phyloP scores from a whole-genome alignment of 2,329 filamentous ascomycete genomes.

The Fusarium pininemorale region DNA sequence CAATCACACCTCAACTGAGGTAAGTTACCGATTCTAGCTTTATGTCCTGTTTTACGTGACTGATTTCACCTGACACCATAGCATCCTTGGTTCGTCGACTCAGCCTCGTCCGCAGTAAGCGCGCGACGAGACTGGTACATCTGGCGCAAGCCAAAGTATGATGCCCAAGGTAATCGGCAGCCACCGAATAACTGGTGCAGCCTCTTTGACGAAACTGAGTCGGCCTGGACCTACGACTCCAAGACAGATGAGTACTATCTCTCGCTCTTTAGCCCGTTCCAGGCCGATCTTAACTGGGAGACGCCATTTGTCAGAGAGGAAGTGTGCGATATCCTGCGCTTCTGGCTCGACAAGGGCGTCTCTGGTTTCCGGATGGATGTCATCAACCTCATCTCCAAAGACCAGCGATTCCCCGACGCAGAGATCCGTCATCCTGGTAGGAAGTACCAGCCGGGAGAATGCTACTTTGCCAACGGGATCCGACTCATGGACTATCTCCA shows the following conservation, averaged over 20 bases:
- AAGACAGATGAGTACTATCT: constrained; percentile 78
- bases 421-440: constrained; percentile 58
- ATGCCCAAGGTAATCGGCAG: constrained; percentile 65
- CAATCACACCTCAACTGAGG: constrained; percentile 34
- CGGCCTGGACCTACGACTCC: constrained; percentile 76
- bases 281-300: constrained; percentile 88
- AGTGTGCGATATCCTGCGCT: constrained; percentile 77
- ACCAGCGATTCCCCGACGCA: constrained; percentile 65
- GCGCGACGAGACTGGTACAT: constrained; percentile 69
- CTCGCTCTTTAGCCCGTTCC: constrained; percentile 76
- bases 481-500: constrained; percentile 72
- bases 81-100: constrained; percentile 37
- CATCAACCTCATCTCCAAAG: constrained; percentile 77
- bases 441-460: constrained; percentile 60
- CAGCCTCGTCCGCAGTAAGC: constrained; percentile 17
- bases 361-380: constrained; percentile 79
- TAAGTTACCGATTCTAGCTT: background rate
- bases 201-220: constrained; percentile 64
- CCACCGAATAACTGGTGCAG: constrained; percentile 80
- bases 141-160: constrained; percentile 61
- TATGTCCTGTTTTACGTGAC: background rate
- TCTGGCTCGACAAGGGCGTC: constrained; percentile 80
- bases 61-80: background rate
- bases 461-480: constrained; percentile 72
- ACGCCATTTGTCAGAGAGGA: constrained; percentile 72